These are phyloP conservation scores for Candida smagusa DNA, from an alignment of 1,139 yeast genomes.

Conservation along the genomic window DNA sequence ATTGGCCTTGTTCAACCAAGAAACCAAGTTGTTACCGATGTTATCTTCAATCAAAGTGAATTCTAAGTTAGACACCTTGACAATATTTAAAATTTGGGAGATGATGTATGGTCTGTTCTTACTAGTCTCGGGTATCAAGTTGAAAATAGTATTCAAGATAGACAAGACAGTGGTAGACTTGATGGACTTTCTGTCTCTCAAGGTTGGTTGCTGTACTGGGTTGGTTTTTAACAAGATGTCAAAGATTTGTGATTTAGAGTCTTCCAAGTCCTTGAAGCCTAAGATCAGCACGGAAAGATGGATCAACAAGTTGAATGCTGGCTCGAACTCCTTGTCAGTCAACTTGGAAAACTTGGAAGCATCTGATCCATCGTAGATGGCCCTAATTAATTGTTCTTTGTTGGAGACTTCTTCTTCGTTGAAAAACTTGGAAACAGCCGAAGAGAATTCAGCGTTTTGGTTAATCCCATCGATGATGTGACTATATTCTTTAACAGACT, in stretches of 20 bases:
- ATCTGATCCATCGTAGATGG: constrained; percentile 20
- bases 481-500: constrained; percentile 41
- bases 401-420: constrained; percentile 26
- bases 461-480: constrained; percentile 36
- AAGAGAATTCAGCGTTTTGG: constrained; percentile 27
- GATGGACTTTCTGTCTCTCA: constrained; percentile 48
- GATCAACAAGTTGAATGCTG: constrained; percentile 41
- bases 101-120: constrained; percentile 32
- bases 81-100: constrained; percentile 30
- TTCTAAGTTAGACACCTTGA: constrained; percentile 30
- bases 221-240: constrained; percentile 30
- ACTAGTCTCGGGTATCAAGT: constrained; percentile 38
- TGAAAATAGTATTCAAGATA: constrained; percentile 42
- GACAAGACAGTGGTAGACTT: constrained; percentile 44
- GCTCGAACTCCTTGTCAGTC: constrained; percentile 45
- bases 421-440: constrained; percentile 23
- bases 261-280: constrained; percentile 25
- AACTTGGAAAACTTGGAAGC: constrained; percentile 29
- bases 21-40: constrained; percentile 35
- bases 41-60: constrained; percentile 34
- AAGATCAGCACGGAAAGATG: constrained; percentile 34
- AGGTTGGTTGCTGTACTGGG: constrained; percentile 39
- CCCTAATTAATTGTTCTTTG: constrained; percentile 26
- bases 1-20: constrained; percentile 35
- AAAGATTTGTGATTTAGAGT: constrained; percentile 26